These are phyloP conservation scores for Dendrobium catenatum DNA, from an alignment of 106 monocot species.

Conservation along the genomic window DNA sequence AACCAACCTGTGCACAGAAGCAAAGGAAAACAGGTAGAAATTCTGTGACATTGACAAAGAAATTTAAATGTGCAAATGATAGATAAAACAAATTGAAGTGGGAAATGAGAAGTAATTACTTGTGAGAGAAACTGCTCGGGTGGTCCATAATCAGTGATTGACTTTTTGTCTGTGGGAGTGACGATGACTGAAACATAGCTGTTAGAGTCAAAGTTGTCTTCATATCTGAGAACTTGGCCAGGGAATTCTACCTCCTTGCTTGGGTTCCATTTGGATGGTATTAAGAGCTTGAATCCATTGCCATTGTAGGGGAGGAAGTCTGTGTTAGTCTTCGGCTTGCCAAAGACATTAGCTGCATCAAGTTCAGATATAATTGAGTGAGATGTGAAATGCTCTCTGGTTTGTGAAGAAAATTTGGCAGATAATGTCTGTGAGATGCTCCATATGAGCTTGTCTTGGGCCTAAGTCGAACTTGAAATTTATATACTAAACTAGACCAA, in stretches of 20 bases:
- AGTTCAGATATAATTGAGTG: background rate
- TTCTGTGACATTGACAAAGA: too few relatives aligned
- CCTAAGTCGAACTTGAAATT: too few relatives aligned
- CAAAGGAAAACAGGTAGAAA: background rate
- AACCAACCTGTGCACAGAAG: constrained; percentile 60
- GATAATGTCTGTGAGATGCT: too few relatives aligned
- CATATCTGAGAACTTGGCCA: constrained; percentile 83
- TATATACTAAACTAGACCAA: too few relatives aligned
- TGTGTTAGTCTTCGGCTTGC: constrained; percentile 86
- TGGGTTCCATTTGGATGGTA: constrained; percentile 90
- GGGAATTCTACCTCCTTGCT: constrained; percentile 92
- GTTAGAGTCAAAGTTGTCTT: constrained; percentile 84
- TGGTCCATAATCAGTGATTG: constrained; percentile 81
- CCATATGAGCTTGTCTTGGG: too few relatives aligned
- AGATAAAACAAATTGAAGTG: background rate
- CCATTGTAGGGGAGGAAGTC: constrained; percentile 57
- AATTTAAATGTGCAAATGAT: background rate
- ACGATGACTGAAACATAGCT: constrained; percentile 71
- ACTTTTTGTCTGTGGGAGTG: constrained; percentile 55
- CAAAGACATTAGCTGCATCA: constrained; percentile 72
- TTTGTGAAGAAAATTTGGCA: too few relatives aligned
- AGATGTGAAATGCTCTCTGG: too few relatives aligned
- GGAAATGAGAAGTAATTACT: constrained; percentile 17
- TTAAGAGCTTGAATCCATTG: constrained; percentile 64
- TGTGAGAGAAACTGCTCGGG: constrained; percentile 79